Evolutionary conservation across 352 stramenopile species (phyloP).

Genomic region (Pythium aristosporum): DNA sequence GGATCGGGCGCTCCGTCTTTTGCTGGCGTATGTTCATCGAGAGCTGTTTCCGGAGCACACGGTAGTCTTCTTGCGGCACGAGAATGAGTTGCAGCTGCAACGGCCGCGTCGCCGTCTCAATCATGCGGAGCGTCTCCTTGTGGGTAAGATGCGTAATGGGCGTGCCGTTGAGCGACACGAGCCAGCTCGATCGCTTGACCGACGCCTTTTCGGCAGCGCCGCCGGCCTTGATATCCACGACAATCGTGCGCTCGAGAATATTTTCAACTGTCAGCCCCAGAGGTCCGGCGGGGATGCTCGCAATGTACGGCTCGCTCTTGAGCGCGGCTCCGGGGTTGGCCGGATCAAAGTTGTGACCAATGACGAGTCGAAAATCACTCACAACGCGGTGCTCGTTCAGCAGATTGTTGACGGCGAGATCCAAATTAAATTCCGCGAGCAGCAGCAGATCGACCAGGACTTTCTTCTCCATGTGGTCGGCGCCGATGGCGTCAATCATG

Average conservation of each 20-base stretch:
- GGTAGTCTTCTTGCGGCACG: slow-evolving; percentile 75
- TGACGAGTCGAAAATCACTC: slow-evolving; percentile 74
- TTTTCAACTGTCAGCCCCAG: slow-evolving; percentile 89
- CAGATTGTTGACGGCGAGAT: slow-evolving; percentile 80
- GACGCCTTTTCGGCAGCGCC: slow-evolving; percentile 70
- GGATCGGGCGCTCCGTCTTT: slow-evolving; percentile 79
- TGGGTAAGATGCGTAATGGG: slow-evolving; percentile 80
- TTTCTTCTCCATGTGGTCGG: slow-evolving; percentile 61
- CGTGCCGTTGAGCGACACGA: slow-evolving; percentile 76
- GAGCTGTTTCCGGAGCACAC: slow-evolving; percentile 66
- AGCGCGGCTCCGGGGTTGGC: slow-evolving; percentile 50
- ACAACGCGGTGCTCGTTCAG: slow-evolving; percentile 77
- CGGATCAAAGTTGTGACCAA: slow-evolving; percentile 70
- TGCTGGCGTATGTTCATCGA: slow-evolving; percentile 85
- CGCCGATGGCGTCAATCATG: slow-evolving; percentile 78
- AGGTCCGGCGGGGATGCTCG: slow-evolving; percentile 74
- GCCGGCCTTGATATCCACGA: slow-evolving; percentile 86
- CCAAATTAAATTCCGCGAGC: slow-evolving; percentile 75
- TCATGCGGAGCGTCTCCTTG: slow-evolving; percentile 84
- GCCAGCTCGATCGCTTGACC: slow-evolving; percentile 83
- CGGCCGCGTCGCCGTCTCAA: slow-evolving; percentile 71
- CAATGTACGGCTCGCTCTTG: slow-evolving; percentile 55
- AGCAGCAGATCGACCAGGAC: slow-evolving; percentile 72
- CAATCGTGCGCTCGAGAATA: slow-evolving; percentile 84
- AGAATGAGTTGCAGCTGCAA: slow-evolving; percentile 70